These are phyloP conservation scores for Verbena officinalis DNA, from an alignment of 257 asterid genomes.

Conservation along the genomic window DNA sequence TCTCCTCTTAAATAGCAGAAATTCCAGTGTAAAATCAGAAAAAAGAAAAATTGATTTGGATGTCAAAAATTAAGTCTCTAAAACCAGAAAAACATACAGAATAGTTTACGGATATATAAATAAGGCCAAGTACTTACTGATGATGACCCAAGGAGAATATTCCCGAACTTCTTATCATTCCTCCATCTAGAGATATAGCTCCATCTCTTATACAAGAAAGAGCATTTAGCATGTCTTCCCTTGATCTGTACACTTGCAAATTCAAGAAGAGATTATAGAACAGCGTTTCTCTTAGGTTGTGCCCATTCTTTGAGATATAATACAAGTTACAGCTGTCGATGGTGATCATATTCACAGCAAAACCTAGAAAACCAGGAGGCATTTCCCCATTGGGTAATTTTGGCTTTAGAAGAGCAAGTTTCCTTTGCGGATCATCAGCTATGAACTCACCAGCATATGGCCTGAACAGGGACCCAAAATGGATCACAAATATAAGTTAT, in stretches of 20 bases:
- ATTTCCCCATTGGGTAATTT: slow-evolving; percentile 57
- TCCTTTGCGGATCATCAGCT: slow-evolving; percentile 68
- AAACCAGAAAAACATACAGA: not conserved
- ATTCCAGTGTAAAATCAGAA: slow-evolving; percentile 13
- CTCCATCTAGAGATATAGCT: slow-evolving; percentile 96
- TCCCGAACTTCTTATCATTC: slow-evolving; percentile 59
- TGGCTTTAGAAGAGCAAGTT: slow-evolving; percentile 74
- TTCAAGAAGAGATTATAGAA: slow-evolving; percentile 73
- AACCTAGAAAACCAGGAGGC: slow-evolving; percentile 88
- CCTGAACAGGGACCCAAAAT: slow-evolving; percentile 46
- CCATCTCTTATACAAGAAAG: slow-evolving; percentile 51
- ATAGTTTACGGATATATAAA: not conserved
- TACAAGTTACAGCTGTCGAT: slow-evolving; percentile 53
- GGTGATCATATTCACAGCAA: slow-evolving; percentile 87
- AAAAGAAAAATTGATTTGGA: slow-evolving; percentile 4
- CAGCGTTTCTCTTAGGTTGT: slow-evolving; percentile 79
- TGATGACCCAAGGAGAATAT: slow-evolving; percentile 46
- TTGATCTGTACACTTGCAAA: slow-evolving; percentile 82
- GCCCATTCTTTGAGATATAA: slow-evolving; percentile 44
- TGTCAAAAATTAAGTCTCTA: slow-evolving; percentile 11
- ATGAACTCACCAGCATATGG: slow-evolving; percentile 66
- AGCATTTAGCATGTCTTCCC: slow-evolving; percentile 79
- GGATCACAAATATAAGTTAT: slow-evolving; percentile 13
- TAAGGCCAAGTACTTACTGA: slow-evolving; percentile 45
- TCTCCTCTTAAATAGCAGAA: slow-evolving; percentile 45